phyloP scores from a whole-genome alignment of 2,329 filamentous ascomycete genomes.

The Trichoderma arundinaceum region DNA sequence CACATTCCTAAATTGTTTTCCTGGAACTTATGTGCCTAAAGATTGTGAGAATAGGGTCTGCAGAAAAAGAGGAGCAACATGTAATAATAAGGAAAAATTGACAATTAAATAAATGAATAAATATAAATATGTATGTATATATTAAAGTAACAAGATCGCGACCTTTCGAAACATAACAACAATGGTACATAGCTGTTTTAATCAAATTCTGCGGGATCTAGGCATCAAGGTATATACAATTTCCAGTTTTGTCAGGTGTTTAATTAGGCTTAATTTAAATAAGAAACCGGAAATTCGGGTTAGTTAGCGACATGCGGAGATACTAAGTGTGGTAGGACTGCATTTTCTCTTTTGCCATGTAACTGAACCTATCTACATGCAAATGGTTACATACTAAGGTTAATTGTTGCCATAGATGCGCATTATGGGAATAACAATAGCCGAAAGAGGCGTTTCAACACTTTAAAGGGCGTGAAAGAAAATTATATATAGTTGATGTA shows the following conservation, averaged over 20 bases:
- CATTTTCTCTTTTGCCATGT: background rate
- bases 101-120: too few species aligned
- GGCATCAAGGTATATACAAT: background rate
- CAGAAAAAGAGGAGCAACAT: too few species aligned
- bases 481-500: background rate
- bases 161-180: too few species aligned
- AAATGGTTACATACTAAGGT: background rate
- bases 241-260: background rate
- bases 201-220: too few species aligned
- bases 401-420: background rate
- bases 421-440: slow-evolving; percentile 7
- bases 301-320: background rate
- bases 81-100: too few species aligned
- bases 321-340: background rate
- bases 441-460: background rate
- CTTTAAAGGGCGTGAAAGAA: background rate
- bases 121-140: too few species aligned
- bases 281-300: background rate
- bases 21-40: too few species aligned
- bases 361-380: background rate
- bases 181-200: too few species aligned
- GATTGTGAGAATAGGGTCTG: too few species aligned
- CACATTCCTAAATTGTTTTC: too few species aligned
- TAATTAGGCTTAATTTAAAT: slow-evolving; percentile 1
- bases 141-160: too few species aligned